Evolutionary conservation across 371 early-diverging fungal species (phyloP).

Genomic region (Circinella minor): DNA sequence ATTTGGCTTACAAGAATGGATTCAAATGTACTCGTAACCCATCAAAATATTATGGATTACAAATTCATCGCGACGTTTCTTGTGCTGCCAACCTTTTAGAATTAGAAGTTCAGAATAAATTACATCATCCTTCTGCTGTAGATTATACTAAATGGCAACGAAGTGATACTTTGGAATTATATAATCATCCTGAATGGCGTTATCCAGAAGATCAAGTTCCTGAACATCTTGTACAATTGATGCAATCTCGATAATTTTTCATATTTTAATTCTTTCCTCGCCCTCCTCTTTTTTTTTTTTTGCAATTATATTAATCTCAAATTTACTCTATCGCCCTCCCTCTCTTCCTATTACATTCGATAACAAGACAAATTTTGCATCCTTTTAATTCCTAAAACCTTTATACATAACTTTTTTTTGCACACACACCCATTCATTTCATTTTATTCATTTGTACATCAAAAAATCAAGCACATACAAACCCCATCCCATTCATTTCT

Average conservation of each 20-base stretch:
- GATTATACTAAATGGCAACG: constrained; percentile 49
- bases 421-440: constrained; percentile 1
- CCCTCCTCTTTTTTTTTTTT: neutral
- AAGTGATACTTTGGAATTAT: constrained; percentile 39
- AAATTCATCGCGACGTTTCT: constrained; percentile 42
- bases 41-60: constrained; percentile 33
- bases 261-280: neutral
- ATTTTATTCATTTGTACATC: constrained; percentile 5
- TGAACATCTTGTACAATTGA: constrained; percentile 19
- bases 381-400: neutral
- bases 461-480: neutral
- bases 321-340: neutral
- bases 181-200: constrained; percentile 55
- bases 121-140: constrained; percentile 44
- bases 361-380: neutral
- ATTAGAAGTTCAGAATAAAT: constrained; percentile 29
- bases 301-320: too few species aligned
- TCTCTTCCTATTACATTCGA: neutral
- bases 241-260: constrained; percentile 6
- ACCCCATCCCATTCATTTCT: constrained; percentile 5
- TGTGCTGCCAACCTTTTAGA: constrained; percentile 37
- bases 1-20: constrained; percentile 50
- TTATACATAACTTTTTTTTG: neutral
- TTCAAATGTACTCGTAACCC: constrained; percentile 36
- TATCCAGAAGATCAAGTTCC: constrained; percentile 45